Base-by-base conservation (phyloP, 345 rosid species). In the Salix viminalis region DNA sequence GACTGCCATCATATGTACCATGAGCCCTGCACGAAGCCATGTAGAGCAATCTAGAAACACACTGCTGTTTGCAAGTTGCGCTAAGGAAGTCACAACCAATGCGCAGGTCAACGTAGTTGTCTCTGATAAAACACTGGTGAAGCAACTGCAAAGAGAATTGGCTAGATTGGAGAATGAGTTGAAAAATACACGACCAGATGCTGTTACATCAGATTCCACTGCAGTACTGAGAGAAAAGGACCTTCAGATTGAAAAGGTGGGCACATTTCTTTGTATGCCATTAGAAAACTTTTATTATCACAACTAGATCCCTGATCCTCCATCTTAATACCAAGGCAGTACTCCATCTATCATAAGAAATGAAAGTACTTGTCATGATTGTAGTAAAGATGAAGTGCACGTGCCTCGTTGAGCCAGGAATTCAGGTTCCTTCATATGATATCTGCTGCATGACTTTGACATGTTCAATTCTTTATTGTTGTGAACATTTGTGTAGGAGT, bases 11-110 rank as follows among this genome's bases (percentile, higher is more conserved):
- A 91, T 96, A 73, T 93, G 98, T 80, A 96, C 98, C 56, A 76
- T 91, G 89, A 96, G 97, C 87, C 98, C 98, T 64, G 99, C 97
- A 50, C 86, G 96, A 85, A 86, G 75, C 80, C 97, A 96, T 77
- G 96, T 92, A 64, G 99, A 96, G 81, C 98, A 96, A 78, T 90
- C 99, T 69, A 90, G 98, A 78, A 96, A 96, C 76, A 93, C 96
- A 24, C 91, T 96, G 78, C 76, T 96, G 81, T 96, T 96, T 74
- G 99, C 99, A 64, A 90, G 96, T 72, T 93, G 98, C 83, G 99
- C 99, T 13, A 93, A 93, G 81, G 97, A 91, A 82, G 97, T 96
- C 85, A 54, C 90, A 64, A 96, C 96, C 52, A 91, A 90, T 83
- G 99, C 98, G 58, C 94, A 88, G 79, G 92, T 96, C 79, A 91